These are phyloP conservation scores for Aspergillus flavus DNA, from an alignment of 2,329 filamentous ascomycete genomes.

Conservation along the genomic window DNA sequence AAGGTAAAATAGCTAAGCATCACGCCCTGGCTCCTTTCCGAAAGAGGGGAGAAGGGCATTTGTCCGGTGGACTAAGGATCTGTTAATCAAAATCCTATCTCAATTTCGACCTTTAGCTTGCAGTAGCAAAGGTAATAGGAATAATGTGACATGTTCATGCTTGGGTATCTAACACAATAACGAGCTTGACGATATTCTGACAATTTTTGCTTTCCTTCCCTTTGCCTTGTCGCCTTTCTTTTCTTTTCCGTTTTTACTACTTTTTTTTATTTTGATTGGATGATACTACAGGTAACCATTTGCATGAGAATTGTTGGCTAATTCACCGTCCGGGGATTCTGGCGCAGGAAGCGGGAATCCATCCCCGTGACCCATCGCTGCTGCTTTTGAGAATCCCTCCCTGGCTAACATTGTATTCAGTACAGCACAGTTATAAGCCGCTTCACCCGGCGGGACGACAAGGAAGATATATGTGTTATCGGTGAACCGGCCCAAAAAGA, in stretches of 20 bases:
- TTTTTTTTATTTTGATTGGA: conserved; percentile 21
- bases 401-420: conserved; percentile 87
- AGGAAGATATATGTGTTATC: conserved; percentile 97
- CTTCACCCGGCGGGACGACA: conserved; percentile 86
- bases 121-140: not conserved
- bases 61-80: too few relatives aligned
- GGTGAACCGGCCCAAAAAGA: conserved; percentile 93
- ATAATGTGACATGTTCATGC: conserved; percentile 6
- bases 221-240: conserved; percentile 3
- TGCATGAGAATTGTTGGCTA: conserved; percentile 10
- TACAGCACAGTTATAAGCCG: conserved; percentile 85
- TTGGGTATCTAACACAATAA: conserved; percentile 6
- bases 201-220: conserved; percentile 4
- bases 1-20: not conserved
- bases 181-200: not conserved
- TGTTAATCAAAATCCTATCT: not conserved
- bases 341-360: conserved; percentile 43
- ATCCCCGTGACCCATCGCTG: conserved; percentile 49
- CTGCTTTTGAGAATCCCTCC: conserved; percentile 72
- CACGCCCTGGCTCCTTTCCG: not conserved
- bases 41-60: not conserved
- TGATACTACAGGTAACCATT: conserved; percentile 9
- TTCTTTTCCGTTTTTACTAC: conserved; percentile 3
- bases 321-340: conserved; percentile 30
- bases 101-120: not conserved